A percentile compares a stretch with the other conserved stretches of the same genome.
These are phyloP conservation scores for Yamadazyma paraphyllophila DNA, from an alignment of 805 yeast genomes.

Conservation along the genomic window DNA sequence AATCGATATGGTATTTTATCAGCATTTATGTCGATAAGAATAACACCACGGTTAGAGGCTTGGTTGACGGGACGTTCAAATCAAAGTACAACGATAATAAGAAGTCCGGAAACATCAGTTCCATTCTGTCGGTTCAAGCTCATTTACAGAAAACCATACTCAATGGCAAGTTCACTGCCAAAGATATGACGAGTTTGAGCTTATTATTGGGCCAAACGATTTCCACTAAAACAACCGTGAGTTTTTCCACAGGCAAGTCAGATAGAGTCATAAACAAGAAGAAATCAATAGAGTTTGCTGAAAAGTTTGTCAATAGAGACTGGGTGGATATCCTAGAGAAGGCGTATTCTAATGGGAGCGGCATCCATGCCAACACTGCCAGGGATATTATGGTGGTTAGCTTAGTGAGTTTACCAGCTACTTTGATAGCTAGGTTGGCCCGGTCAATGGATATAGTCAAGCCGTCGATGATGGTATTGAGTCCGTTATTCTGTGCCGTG, in stretches of 20 bases:
- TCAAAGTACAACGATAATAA: constrained; percentile 47
- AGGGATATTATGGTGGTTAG: constrained; percentile 54
- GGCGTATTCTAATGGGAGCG: constrained; percentile 55
- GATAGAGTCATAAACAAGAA: constrained; percentile 24
- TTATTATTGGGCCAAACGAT: constrained; percentile 43
- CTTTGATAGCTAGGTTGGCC: constrained; percentile 42
- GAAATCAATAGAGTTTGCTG: constrained; percentile 43
- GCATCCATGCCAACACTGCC: constrained; percentile 45
- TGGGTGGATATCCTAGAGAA: constrained; percentile 64
- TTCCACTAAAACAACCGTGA: constrained; percentile 17
- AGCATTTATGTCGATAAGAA: constrained; percentile 50
- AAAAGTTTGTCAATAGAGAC: constrained; percentile 47
- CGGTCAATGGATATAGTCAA: constrained; percentile 44
- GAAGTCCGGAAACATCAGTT: constrained; percentile 49
- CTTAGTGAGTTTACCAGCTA: constrained; percentile 45
- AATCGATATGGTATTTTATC: constrained; percentile 62
- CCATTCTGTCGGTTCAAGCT: constrained; percentile 48
- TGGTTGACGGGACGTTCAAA: constrained; percentile 55
- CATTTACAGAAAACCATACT: constrained; percentile 48
- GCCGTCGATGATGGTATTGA: constrained; percentile 39
- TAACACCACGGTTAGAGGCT: constrained; percentile 43
- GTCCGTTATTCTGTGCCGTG: constrained; percentile 57
- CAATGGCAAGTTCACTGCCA: constrained; percentile 43
- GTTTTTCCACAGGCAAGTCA: constrained; percentile 3
- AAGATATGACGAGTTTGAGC: constrained; percentile 47